Conservation (phyloP, 1,284 basidiomycete species). For the Tilletiopsis washingtonensis region DNA sequence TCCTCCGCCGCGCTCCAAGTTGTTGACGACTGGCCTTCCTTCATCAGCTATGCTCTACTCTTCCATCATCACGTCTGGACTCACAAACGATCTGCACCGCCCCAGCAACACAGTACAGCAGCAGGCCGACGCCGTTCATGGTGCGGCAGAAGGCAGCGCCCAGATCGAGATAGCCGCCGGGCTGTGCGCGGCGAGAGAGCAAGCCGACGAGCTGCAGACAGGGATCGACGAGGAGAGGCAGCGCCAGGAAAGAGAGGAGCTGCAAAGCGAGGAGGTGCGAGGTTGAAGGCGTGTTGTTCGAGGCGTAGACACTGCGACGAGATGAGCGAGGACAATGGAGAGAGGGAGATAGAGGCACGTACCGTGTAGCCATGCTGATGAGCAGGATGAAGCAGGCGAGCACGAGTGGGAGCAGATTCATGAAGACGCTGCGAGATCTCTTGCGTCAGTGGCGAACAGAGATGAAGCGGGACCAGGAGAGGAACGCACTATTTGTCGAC, state of each 20-base stretch:
- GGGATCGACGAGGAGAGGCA: slow-evolving; percentile 1
- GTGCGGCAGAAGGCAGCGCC: neutral
- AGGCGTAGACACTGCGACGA: neutral
- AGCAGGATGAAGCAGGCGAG: neutral
- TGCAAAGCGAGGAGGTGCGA: slow-evolving; percentile 1
- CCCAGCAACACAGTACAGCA: slow-evolving; percentile 1
- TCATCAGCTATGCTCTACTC: no score
- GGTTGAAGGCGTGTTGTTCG: neutral
- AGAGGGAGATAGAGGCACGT: neutral
- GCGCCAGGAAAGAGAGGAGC: neutral
- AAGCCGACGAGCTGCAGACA: neutral
- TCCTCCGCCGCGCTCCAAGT: neutral
- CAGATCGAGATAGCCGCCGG: slow-evolving; percentile 1
- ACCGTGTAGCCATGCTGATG: neutral
- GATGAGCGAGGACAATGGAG: neutral
- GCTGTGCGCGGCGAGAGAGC: neutral
- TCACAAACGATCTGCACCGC: neutral
- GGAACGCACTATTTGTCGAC: no score
- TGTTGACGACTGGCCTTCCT: slow-evolving; percentile 2
- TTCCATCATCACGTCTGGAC: no score
- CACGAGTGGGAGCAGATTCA: neutral
- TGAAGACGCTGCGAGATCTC: neutral
- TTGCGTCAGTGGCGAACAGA: no score
- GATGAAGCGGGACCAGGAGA: no score
- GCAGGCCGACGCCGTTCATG: neutral